Base-by-base conservation (phyloP, 108 stramenopile genomes). In the Chaetoceros tenuissimus region DNA sequence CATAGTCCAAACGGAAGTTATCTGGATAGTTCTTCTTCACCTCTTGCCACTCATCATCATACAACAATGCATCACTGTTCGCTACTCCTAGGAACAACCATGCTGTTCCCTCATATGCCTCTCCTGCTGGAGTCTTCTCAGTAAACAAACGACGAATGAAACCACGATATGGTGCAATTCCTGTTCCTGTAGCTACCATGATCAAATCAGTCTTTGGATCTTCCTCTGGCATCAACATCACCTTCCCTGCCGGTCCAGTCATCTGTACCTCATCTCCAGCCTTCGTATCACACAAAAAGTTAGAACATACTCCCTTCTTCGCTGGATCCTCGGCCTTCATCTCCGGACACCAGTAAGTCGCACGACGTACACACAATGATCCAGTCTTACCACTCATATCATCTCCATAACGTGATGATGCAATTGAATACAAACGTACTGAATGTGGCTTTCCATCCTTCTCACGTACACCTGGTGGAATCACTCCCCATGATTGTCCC, bases 1-100 rank as follows among this genome's bases (percentile, higher is more conserved):
- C 96, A 60, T 95, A 95, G 81, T 97, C 94, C 24, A 95, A 60
- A 43, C 92, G 86, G 81, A 97, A 92, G 75, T 96, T 85, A 2
- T 94, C 66, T 53, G 96, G 95, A 76, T 62, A 77, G 26, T 74
- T 70, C 29, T 66, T 62, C 71, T 90, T 88, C 51, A 84, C 91
- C 56, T 74, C 77, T 83, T 96, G 94, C 90, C 91, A 97, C 63
- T 97, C 96, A 51, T 94, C 94, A 50, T 96, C 96, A 70, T 96
- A 97, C 3, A 97, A 78, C 26, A 96, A 81, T n/a, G 95, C 87
- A 69, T 97, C 96, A 27, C 67, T 66, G 83, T 97, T 97, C 62
- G 96, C 96, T 48, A 97, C 96, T 31, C 96, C 96, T 20, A 97
- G 80, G 85, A 97, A 97, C 69, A 97, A 80, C 96, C 96, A 97